Conservation (phyloP, 495 filamentous ascomycete genomes). For the Thermothielavioides terrestris region DNA sequence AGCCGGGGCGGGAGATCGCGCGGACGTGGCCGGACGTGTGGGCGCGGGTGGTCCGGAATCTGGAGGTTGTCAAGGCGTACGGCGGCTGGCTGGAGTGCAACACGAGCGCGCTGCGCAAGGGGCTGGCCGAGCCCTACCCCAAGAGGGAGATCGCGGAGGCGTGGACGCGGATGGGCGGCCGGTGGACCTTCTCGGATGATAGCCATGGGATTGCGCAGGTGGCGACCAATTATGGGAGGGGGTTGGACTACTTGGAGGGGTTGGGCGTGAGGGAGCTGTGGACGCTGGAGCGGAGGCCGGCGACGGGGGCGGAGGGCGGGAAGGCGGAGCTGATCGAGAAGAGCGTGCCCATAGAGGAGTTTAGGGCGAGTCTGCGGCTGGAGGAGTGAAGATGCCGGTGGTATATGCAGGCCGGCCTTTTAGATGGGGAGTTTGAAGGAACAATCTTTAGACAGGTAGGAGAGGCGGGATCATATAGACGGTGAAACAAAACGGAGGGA, state of each 20-base stretch:
- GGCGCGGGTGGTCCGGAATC: constrained; percentile 62
- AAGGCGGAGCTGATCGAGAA: constrained; percentile 26
- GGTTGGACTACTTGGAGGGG: constrained; percentile 46
- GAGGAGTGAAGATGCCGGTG: background rate
- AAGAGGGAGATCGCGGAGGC: constrained; percentile 63
- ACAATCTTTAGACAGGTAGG: no score
- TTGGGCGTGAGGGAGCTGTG: constrained; percentile 43
- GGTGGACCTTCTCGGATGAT: constrained; percentile 84
- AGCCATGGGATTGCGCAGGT: constrained; percentile 80
- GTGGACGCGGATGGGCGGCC: constrained; percentile 53
- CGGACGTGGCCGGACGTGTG: constrained; percentile 52
- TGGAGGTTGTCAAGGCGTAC: constrained; percentile 59
- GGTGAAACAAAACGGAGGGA: no score
- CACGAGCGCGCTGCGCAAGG: constrained; percentile 77
- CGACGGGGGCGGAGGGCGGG: constrained; percentile 2
- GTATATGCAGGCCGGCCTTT: background rate
- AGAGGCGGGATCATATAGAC: no score
- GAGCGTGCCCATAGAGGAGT: constrained; percentile 24
- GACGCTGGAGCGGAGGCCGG: constrained; percentile 33
- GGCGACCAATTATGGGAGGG: constrained; percentile 45
- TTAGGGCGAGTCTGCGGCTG: constrained; percentile 24
- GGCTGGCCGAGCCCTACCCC: constrained; percentile 84
- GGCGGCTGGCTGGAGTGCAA: constrained; percentile 86
- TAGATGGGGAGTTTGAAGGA: no score
- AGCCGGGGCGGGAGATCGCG: constrained; percentile 51